A percentile compares a stretch with the other conserved stretches of the same genome.
Evolutionary conservation across 306 rosid species (phyloP).

Genomic region (Crataegus laevigata): DNA sequence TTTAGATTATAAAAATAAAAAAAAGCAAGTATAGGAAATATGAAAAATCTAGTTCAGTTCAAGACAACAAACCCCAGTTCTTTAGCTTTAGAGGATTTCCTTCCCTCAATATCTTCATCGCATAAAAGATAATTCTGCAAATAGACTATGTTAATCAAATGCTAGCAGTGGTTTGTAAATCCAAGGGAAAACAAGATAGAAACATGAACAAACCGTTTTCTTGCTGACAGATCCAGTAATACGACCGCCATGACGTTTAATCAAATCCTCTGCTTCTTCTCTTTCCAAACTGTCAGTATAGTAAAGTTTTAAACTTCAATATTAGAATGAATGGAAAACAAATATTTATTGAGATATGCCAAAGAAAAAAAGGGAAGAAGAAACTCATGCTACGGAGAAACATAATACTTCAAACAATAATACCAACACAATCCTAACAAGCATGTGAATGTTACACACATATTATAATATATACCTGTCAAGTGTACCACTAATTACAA

Average conservation of each 20-base stretch:
- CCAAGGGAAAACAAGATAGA: constrained; percentile 10
- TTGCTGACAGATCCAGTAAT: constrained; percentile 94
- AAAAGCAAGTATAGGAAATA: constrained; percentile 2
- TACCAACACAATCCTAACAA: background rate
- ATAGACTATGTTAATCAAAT: constrained; percentile 23
- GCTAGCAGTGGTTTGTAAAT: constrained; percentile 4
- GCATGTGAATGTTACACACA: background rate
- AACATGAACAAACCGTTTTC: constrained; percentile 56
- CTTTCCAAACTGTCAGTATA: constrained; percentile 68
- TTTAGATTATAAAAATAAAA: constrained; percentile 8
- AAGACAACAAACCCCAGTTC: constrained; percentile 76
- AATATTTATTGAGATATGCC: background rate
- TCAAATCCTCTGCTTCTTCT: constrained; percentile 97
- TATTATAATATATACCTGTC: constrained; percentile 52
- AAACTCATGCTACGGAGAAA: background rate
- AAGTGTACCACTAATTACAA: constrained; percentile 94
- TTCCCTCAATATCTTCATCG: constrained; percentile 94
- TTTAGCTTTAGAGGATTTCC: constrained; percentile 81
- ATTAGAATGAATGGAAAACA: constrained; percentile 11
- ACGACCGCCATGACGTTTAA: constrained; percentile 92
- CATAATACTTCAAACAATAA: background rate
- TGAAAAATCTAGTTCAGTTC: constrained; percentile 2
- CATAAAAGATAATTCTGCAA: constrained; percentile 87
- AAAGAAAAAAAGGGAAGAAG: background rate
- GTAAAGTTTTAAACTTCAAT: constrained; percentile 12